Percentiles rank a stretch among this genome's conserved stretches.
Evolutionary conservation across 306 rosid genomes (phyloP).

Genomic region (Trichosanthes truncata): DNA sequence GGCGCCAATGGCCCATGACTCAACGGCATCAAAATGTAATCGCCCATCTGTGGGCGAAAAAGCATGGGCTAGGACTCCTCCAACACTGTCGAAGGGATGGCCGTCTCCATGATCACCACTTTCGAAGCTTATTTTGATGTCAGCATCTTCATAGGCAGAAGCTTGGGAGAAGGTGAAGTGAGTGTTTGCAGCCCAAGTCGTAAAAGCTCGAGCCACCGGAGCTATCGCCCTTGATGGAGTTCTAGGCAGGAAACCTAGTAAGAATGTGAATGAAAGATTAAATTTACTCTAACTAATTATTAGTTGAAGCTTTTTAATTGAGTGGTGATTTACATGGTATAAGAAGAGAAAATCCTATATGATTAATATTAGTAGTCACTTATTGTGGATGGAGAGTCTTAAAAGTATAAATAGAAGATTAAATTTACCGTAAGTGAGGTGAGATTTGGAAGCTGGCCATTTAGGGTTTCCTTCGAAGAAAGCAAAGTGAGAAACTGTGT

Average conservation of each 20-base stretch:
- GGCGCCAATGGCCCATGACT: slow-evolving; percentile 7
- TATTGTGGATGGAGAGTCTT: no score
- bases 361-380: no score
- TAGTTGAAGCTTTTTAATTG: no score
- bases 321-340: not conserved
- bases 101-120: slow-evolving; percentile 16
- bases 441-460: slow-evolving; percentile 6
- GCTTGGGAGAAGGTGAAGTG: not conserved
- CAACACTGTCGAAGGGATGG: not conserved
- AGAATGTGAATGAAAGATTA: not conserved
- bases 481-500: not conserved
- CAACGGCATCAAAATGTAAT: slow-evolving; percentile 16
- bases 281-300: no score
- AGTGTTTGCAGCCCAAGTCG: not conserved
- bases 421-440: not conserved
- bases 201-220: not conserved
- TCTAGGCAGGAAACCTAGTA: not conserved
- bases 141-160: not conserved
- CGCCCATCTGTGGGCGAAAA: slow-evolving; percentile 13
- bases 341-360: slow-evolving; percentile 18
- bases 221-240: not conserved
- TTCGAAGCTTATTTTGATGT: slow-evolving; percentile 19
- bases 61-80: slow-evolving; percentile 11
- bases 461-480: slow-evolving; percentile 4
- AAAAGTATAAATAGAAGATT: no score